Percentiles rank a stretch among this genome's conserved stretches.
These are phyloP conservation scores for Eutrema japonicum DNA, from an alignment of 345 rosid genomes.

Conservation along the genomic window DNA sequence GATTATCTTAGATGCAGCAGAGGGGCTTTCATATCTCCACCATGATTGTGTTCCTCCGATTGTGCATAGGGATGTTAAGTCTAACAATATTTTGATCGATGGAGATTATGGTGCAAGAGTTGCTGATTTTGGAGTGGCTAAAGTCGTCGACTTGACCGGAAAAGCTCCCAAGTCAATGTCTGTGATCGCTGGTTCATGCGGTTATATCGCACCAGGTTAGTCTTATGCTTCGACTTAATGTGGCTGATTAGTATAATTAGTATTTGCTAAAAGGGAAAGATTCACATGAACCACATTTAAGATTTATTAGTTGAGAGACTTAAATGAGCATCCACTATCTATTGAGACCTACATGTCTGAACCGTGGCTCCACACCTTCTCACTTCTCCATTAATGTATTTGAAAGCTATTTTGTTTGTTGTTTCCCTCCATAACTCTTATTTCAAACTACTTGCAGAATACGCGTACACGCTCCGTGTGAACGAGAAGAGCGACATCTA, in stretches of 20 bases:
- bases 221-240: constrained; percentile 8
- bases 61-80: constrained; percentile 95
- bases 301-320: constrained; percentile 37
- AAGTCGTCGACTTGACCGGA: constrained; percentile 71
- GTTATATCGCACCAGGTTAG: constrained; percentile 99
- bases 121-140: constrained; percentile 97
- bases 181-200: constrained; percentile 93
- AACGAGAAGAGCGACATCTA: constrained; percentile 99
- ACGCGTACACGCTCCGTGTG: constrained; percentile 94
- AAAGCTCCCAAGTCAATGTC: constrained; percentile 92
- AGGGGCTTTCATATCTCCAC: constrained; percentile 94
- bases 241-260: neutral
- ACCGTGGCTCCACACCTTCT: constrained; percentile 41
- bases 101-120: constrained; percentile 91
- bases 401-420: neutral
- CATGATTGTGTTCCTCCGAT: constrained; percentile 95
- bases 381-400: constrained; percentile 26
- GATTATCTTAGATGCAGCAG: constrained; percentile 85
- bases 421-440: constrained; percentile 35
- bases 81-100: constrained; percentile 91
- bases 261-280: neutral
- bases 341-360: constrained; percentile 32
- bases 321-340: constrained; percentile 44
- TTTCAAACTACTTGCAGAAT: constrained; percentile 60
- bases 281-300: constrained; percentile 26